These are phyloP conservation scores for Talaromyces sp. DNA, from an alignment of 2,329 filamentous ascomycete genomes.

Conservation along the genomic window DNA sequence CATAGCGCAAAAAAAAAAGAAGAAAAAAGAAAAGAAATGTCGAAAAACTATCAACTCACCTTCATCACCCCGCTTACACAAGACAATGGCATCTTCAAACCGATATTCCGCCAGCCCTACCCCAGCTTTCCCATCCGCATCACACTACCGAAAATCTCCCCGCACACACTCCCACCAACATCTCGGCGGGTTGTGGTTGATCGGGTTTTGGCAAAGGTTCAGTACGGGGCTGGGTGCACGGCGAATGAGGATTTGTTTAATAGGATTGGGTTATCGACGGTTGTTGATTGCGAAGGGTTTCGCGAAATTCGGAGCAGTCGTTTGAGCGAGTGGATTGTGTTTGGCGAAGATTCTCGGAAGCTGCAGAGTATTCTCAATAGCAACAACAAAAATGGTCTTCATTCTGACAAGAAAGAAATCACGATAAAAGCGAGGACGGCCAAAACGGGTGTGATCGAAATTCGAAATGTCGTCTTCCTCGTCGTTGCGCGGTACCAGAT, in stretches of 20 bases:
- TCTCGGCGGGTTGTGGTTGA: background rate
- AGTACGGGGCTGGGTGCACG: background rate
- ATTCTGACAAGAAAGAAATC: background rate
- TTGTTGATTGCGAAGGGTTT: slow-evolving; percentile 3
- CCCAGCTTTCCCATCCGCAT: slow-evolving; percentile 3
- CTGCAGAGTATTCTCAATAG: background rate
- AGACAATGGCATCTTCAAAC: slow-evolving; percentile 6
- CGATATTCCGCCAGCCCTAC: background rate
- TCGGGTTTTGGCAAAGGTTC: slow-evolving; percentile 1
- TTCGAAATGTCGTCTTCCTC: slow-evolving; percentile 1
- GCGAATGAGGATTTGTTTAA: background rate
- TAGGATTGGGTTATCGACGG: background rate
- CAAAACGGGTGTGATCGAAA: slow-evolving; percentile 3
- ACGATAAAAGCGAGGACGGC: background rate
- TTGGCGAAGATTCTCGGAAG: background rate
- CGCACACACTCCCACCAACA: background rate
- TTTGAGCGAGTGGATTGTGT: slow-evolving; percentile 4
- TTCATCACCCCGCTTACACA: slow-evolving; percentile 4
- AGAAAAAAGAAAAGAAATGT: background rate
- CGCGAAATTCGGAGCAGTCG: slow-evolving; percentile 2
- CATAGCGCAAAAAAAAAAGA: background rate
- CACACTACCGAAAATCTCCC: background rate
- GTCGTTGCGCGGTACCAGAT: slow-evolving; percentile 2
- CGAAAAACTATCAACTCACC: slow-evolving; percentile 1
- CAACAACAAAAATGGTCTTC: background rate